Evolutionary conservation across 1,284 basidiomycete genomes (phyloP).

Genomic region (Cryptococcus maquisensis): DNA sequence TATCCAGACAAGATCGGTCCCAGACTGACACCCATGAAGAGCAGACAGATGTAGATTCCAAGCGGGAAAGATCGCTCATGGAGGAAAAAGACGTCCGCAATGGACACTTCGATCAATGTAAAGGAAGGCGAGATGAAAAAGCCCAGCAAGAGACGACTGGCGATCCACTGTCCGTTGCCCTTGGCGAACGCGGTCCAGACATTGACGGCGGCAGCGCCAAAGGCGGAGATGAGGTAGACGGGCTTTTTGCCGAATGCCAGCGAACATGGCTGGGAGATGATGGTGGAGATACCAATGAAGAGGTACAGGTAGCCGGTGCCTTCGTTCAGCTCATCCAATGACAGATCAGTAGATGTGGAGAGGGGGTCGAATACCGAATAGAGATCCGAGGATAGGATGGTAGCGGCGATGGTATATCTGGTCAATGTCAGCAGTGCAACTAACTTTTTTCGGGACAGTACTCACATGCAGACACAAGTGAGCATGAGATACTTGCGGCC

Average conservation of each 20-base stretch:
- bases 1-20: slow-evolving; percentile 18
- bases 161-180: slow-evolving; percentile 20
- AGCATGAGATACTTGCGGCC: slow-evolving; percentile 19
- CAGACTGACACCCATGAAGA: too few relatives aligned
- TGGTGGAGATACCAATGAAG: slow-evolving; percentile 17
- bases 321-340: slow-evolving; percentile 24
- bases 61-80: slow-evolving; percentile 27
- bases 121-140: slow-evolving; percentile 23
- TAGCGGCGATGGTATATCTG: slow-evolving; percentile 12
- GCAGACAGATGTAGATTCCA: slow-evolving; percentile 11
- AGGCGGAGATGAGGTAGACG: slow-evolving; percentile 15
- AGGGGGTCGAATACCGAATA: slow-evolving; percentile 27
- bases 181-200: slow-evolving; percentile 20
- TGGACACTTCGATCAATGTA: slow-evolving; percentile 21
- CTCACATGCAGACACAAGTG: slow-evolving; percentile 15
- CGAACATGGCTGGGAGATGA: slow-evolving; percentile 20
- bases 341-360: slow-evolving; percentile 18
- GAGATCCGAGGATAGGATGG: slow-evolving; percentile 14
- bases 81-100: slow-evolving; percentile 28
- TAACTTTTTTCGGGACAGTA: not conserved
- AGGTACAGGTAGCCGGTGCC: slow-evolving; percentile 29
- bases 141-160: slow-evolving; percentile 14
- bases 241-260: slow-evolving; percentile 29
- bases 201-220: slow-evolving; percentile 8
- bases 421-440: not conserved